Percentiles rank a stretch among this genome's conserved stretches.
Conservation (phyloP, 2,329 filamentous ascomycete genomes). For the Phialophora macrospora region DNA sequence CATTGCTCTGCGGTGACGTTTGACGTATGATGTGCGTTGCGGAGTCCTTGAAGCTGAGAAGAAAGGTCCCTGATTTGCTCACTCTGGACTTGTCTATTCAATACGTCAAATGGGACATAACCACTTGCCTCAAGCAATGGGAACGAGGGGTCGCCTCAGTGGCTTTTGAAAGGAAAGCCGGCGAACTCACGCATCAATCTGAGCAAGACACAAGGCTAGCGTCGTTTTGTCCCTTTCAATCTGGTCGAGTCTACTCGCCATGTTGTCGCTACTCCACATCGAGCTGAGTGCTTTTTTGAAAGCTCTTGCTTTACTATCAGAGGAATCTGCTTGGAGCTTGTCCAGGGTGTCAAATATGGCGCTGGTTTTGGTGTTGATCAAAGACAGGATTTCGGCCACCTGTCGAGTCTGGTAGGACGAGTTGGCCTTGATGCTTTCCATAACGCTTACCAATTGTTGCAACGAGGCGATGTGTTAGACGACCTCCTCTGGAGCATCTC, state of each 20-base stretch:
- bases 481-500: not conserved
- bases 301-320: not conserved
- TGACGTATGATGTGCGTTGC: not conserved
- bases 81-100: not conserved
- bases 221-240: constrained; percentile 12
- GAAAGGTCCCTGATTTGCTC: not conserved
- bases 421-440: constrained; percentile 8
- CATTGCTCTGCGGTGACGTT: not conserved
- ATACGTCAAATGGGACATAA: not conserved
- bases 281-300: constrained; percentile 1
- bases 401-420: constrained; percentile 8
- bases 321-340: not conserved
- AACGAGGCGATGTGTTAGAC: not conserved
- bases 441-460: not conserved
- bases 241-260: constrained; percentile 7
- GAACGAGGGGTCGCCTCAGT: not conserved
- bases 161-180: not conserved
- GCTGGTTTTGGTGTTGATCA: not conserved
- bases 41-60: not conserved
- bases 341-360: not conserved
- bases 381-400: constrained; percentile 1
- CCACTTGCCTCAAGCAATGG: not conserved
- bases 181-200: constrained; percentile 10
- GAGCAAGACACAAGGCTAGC: constrained; percentile 9
- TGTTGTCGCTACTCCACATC: constrained; percentile 4